phyloP scores from a whole-genome alignment of 2,329 filamentous ascomycete genomes.

The Sporothrix dimorphospora region DNA sequence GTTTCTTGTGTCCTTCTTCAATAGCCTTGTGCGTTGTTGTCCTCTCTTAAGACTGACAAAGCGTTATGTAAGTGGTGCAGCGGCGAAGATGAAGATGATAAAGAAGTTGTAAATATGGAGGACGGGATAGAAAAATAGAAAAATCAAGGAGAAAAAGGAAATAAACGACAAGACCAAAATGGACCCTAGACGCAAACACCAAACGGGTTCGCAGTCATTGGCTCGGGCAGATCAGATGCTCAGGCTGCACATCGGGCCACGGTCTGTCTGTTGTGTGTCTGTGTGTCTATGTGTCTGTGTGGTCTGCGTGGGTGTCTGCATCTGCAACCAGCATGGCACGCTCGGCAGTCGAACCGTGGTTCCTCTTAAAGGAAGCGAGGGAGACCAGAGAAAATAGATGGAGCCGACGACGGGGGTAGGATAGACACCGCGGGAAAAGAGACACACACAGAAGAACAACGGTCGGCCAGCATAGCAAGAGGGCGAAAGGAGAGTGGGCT shows the following conservation, averaged over 20 bases:
- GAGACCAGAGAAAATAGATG: not conserved
- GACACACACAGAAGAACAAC: too few species aligned
- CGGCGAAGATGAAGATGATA: not conserved
- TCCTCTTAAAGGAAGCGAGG: not conserved
- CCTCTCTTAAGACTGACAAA: conserved; percentile 2
- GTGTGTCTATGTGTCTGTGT: not conserved
- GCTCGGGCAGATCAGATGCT: not conserved
- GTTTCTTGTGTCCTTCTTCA: not conserved
- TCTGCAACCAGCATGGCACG: not conserved
- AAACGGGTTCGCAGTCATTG: conserved; percentile 1
- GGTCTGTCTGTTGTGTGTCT: not conserved
- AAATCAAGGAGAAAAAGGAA: not conserved
- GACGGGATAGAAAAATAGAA: not conserved
- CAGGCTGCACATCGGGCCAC: not conserved
- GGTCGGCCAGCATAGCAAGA: too few species aligned
- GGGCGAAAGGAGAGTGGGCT: not conserved
- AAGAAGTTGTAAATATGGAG: not conserved
- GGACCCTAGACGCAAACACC: not conserved
- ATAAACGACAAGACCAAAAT: not conserved
- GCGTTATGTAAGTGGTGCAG: conserved; percentile 9
- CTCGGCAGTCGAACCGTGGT: not conserved
- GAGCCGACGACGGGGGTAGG: not conserved
- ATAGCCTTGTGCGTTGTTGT: not conserved
- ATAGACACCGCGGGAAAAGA: not conserved
- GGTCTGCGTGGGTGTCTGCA: not conserved